A percentile compares a stretch with the other conserved stretches of the same genome.
These are phyloP conservation scores for Gynostemma pentaphyllum DNA, from an alignment of 306 rosid genomes.

Conservation along the genomic window DNA sequence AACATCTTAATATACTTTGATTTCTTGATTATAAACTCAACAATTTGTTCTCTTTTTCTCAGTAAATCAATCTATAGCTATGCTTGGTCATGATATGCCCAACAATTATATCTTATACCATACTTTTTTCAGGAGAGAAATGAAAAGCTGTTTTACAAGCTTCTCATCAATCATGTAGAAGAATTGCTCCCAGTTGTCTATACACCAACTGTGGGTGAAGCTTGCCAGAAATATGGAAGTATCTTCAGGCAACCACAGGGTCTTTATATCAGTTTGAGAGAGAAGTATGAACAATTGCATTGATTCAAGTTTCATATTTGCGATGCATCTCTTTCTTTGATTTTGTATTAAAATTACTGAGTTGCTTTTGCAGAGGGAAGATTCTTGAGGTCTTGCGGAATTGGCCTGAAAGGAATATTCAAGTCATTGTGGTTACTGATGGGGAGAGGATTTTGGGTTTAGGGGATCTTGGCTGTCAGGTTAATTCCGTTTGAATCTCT, in stretches of 20 bases:
- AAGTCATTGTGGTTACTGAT: conserved; percentile 95
- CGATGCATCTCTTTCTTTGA: conserved; percentile 2
- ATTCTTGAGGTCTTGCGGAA: conserved; percentile 86
- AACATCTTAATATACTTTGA: too few species aligned
- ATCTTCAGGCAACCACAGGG: conserved; percentile 81
- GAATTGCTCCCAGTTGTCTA: conserved; percentile 92
- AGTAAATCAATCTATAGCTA: background rate
- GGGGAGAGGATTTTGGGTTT: conserved; percentile 94
- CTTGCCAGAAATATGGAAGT: conserved; percentile 95
- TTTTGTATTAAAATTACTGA: conserved; percentile 13
- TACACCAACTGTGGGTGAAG: conserved; percentile 98
- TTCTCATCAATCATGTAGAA: conserved; percentile 78
- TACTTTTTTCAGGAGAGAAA: conserved; percentile 60
- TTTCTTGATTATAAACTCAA: background rate
- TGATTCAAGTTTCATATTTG: conserved; percentile 9
- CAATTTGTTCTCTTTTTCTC: background rate
- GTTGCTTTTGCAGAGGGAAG: conserved; percentile 48
- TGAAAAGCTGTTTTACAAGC: conserved; percentile 71
- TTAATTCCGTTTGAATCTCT: conserved; percentile 18
- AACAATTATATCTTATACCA: background rate
- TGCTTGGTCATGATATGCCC: too few species aligned
- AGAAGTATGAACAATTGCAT: conserved; percentile 49
- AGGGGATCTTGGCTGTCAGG: conserved; percentile 98
- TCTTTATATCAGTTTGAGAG: conserved; percentile 84
- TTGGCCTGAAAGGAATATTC: conserved; percentile 95